Base-by-base conservation (phyloP, 2,329 filamentous ascomycete genomes). In the Alternaria infectoria region DNA sequence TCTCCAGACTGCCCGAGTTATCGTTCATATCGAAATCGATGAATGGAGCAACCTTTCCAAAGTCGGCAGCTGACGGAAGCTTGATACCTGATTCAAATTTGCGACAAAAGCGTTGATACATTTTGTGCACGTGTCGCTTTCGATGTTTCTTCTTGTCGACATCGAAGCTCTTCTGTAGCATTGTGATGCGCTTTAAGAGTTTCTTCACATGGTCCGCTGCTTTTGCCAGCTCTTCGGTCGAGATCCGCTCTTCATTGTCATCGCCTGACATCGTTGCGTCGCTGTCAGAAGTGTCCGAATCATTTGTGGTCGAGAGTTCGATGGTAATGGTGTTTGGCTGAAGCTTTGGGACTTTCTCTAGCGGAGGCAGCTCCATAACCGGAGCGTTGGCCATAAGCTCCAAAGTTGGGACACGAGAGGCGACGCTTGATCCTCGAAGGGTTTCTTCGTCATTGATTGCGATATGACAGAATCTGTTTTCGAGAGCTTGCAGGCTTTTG, bases 51-150 rank as follows among this genome's bases (percentile, higher is more conserved):
- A 32, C 6, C 30, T 32, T 32, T 8, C 6, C 6, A 32, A 8
- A 8, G 30, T 32, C 30, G 13, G 2, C 4, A 32, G 30, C 30
- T 32, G 30, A 32, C 30, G 30, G 30, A 32, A 32, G 30, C 7
- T 4, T 32, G 43, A 74, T 36, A 9, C 66, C 55, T 0, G 62
- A 63, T 40, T 74, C 74, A 30, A 75, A 74, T 9, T 68, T 67
- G 10, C 57, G 64, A 50, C 72, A 72, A 23, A 76, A 76, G 9
- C 71, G 68, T 21, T 61, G 66, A 60, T 74, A 76, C 1, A 71
- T 28, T 51, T 72, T 75, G 10, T 62, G 59, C 10, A 76, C 64
- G 6, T 61, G 61, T 40, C 50, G 62, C 36, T 65, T 72, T 1
- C 58, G 59, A 23, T 58, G 59, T 0, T 26, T 32, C 2, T 66